Evolutionary conservation across 2,329 filamentous ascomycete species (phyloP), one percentile per base, ranked within the genome.

Genomic region (Fusarium sulawesiense): DNA sequence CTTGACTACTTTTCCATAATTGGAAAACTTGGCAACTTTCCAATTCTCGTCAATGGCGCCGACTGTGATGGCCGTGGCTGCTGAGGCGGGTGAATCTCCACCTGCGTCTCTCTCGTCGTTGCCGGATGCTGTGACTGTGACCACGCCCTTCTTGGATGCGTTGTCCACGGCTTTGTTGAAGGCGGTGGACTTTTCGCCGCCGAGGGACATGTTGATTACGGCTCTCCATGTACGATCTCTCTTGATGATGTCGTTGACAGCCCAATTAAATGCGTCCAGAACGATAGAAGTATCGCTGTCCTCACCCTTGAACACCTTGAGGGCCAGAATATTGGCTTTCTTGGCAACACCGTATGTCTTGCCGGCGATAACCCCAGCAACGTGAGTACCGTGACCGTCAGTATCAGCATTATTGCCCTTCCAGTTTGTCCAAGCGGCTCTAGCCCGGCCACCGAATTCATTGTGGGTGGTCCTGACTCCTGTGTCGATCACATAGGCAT

Each of bases 151-250:
- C 14, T 64, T 67, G 10, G 66, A 73, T 2, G 74, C 75, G 4
- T 66, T 64, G 5, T 75, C 61, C 4, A 77, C 63, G 5, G 73
- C 76, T 2, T 51, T 50, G 12, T 70, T 64, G 5, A 67, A 56
- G 0, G 67, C 63, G 0, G 42, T 53, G 16, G 62, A 75, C 55
- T 59, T 62, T 20, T 47, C 45, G 10, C 46, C 73, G 2, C 71
- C 75, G 1, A 86, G 77, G 20, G 83, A 85, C 78, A 87, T 80
- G 73, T 80, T 83, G 25, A 84, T 78, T 20, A 85, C 83, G 7
- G 83, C 77, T 6, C 77, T 74, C 7, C 46, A 59, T 4, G 66
- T 66, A 3, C 77, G 73, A 13, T 73, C 74, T 30, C 73, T 75
- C 13, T 66, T 49, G 25, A 74, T 60, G 11, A 80, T 78, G 48